These are phyloP conservation scores for Gastrolobium villosum DNA, from an alignment of 306 rosid genomes.

Conservation along the genomic window DNA sequence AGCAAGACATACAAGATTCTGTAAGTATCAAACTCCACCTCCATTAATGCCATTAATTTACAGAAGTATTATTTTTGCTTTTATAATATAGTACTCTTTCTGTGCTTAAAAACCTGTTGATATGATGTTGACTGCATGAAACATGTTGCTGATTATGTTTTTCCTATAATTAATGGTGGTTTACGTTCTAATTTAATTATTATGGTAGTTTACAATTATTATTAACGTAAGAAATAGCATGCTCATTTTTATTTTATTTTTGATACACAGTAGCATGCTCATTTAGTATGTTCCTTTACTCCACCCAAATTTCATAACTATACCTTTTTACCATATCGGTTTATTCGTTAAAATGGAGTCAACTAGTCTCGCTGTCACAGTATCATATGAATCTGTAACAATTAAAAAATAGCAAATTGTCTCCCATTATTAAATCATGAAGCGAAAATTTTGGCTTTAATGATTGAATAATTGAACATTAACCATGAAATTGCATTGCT, in stretches of 20 bases:
- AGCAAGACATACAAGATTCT: neutral
- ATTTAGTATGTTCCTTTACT: neutral
- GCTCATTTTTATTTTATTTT: too few species aligned
- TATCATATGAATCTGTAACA: neutral
- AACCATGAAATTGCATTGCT: neutral
- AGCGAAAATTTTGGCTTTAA: neutral
- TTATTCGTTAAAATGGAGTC: constrained; percentile 6
- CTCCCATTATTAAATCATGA: constrained; percentile 31
- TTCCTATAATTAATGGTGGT: neutral
- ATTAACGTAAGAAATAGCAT: neutral
- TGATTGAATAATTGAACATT: constrained; percentile 38
- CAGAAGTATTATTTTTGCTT: neutral
- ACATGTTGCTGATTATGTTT: neutral
- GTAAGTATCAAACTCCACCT: neutral
- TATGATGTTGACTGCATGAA: neutral
- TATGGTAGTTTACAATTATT: neutral
- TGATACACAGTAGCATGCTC: neutral
- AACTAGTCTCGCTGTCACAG: constrained; percentile 13
- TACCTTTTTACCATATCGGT: neutral
- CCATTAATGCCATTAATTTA: neutral
- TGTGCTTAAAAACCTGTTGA: neutral
- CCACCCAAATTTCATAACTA: neutral
- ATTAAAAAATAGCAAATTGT: neutral
- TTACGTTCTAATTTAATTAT: neutral
- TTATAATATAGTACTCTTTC: neutral